phyloP scores from a whole-genome alignment of 2,329 filamentous ascomycete genomes.

The Trichophyton verrucosum region DNA sequence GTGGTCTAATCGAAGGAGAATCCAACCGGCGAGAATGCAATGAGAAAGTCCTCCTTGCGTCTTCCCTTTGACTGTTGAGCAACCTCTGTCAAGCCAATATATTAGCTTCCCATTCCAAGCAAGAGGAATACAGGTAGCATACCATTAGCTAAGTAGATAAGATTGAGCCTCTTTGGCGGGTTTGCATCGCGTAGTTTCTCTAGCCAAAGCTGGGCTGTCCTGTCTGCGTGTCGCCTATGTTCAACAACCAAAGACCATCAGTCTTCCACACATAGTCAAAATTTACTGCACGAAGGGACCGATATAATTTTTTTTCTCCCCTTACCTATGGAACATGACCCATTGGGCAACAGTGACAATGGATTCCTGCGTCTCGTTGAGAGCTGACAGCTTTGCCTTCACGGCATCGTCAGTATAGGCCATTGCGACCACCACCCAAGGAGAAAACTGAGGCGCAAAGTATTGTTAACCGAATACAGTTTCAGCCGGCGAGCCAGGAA shows the following conservation, averaged over 20 bases:
- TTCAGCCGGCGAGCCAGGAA: no score
- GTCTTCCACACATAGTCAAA: neutral
- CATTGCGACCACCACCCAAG: slow-evolving; percentile 42
- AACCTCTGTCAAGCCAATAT: slow-evolving; percentile 51
- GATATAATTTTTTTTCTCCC: neutral
- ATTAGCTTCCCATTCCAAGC: neutral
- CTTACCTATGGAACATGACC: slow-evolving; percentile 97
- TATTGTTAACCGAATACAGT: no score
- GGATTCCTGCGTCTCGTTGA: slow-evolving; percentile 96
- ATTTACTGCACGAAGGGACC: neutral
- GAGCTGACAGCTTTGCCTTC: slow-evolving; percentile 80
- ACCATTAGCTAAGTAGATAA: slow-evolving; percentile 95
- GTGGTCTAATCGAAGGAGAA: slow-evolving; percentile 13
- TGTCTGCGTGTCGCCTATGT: slow-evolving; percentile 73
- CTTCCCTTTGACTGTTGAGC: slow-evolving; percentile 91
- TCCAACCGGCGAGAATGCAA: slow-evolving; percentile 67
- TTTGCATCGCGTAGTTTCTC: slow-evolving; percentile 78
- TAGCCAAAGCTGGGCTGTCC: slow-evolving; percentile 84
- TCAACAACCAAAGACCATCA: slow-evolving; percentile 1
- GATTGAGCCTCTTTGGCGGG: slow-evolving; percentile 71
- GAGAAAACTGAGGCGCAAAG: no score
- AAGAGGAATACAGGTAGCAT: slow-evolving; percentile 15
- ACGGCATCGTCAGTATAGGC: slow-evolving; percentile 94
- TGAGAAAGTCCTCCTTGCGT: slow-evolving; percentile 81
- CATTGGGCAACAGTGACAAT: slow-evolving; percentile 95